Evolutionary conservation across 345 rosid species (phyloP).

Genomic region (Reutealis trisperma): DNA sequence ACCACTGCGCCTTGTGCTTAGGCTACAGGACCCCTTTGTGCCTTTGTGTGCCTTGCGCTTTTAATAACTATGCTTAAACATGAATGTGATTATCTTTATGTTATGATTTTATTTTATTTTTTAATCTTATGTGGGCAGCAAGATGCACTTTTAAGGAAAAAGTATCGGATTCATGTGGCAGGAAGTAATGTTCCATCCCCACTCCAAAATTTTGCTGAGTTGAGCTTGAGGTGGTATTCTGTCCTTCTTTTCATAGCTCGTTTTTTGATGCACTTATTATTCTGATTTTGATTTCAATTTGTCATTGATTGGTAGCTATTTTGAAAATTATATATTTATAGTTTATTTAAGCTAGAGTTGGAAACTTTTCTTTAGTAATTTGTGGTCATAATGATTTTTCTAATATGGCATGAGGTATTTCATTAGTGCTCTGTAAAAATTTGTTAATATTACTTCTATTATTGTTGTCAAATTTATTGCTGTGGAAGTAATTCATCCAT

Average conservation of each 20-base stretch:
- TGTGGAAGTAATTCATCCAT: neutral
- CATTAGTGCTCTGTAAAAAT: neutral
- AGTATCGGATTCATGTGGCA: conserved; percentile 73
- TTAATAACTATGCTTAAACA: too few species aligned
- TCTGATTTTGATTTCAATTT: neutral
- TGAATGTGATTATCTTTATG: neutral
- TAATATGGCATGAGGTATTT: too few species aligned
- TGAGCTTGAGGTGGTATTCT: conserved; percentile 57
- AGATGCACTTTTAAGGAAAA: conserved; percentile 73
- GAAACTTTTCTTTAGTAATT: neutral
- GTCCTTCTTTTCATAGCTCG: conserved; percentile 9
- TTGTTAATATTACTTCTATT: too few species aligned
- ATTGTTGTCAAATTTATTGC: too few species aligned
- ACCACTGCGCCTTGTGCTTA: too few species aligned
- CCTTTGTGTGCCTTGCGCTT: too few species aligned
- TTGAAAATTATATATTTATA: neutral
- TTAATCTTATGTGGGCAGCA: conserved; percentile 38
- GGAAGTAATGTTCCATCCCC: conserved; percentile 78
- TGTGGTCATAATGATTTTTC: neutral
- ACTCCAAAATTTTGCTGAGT: conserved; percentile 62
- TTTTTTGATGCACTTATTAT: neutral
- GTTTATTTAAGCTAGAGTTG: neutral
- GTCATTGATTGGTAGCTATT: neutral
- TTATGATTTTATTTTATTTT: conserved; percentile 6
- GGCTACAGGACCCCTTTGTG: too few species aligned